These are phyloP conservation scores for Vitis vinifera DNA, from an alignment of 164 flowering plant species.

Conservation along the genomic window ASM3070453v1 NC_081811.1:1325501-1326000, in stretches of 20 bases:
- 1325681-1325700: background rate
- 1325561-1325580: background rate
- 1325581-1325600: background rate
- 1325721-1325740: background rate
- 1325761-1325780: background rate
- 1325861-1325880: background rate
- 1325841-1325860: background rate
- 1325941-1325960: conserved; percentile 3
- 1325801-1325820: background rate
- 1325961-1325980: conserved; percentile 81
- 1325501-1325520: conserved; percentile 72
- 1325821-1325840: background rate
- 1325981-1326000: conserved; percentile 46
- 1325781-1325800: background rate
- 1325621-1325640: background rate
- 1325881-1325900: background rate
- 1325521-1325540: conserved; percentile 67
- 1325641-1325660: background rate
- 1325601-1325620: background rate
- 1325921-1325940: background rate
- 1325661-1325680: background rate
- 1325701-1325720: background rate
- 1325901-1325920: no score
- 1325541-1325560: background rate
- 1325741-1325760: background rate